Evolutionary conservation across 805 yeast genomes (phyloP).

Genomic region (Priceomyces haplophilus): DNA sequence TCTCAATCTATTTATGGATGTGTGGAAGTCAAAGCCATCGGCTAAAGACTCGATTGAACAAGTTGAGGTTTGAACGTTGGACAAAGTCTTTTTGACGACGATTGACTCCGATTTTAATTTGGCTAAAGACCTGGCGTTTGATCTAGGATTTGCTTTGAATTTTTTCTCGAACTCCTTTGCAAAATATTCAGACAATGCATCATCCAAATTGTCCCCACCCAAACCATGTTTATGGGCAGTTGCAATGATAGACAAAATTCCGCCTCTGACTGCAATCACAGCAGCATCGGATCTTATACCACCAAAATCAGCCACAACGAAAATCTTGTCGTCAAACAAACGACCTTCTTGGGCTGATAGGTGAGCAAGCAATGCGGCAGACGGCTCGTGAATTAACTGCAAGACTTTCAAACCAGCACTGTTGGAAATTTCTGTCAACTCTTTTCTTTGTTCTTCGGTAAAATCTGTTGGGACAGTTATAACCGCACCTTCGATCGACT

Average conservation of each 20-base stretch:
- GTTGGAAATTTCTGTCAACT: conserved; percentile 57
- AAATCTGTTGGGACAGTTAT: conserved; percentile 89
- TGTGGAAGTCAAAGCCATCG: conserved; percentile 90
- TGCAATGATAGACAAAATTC: conserved; percentile 83
- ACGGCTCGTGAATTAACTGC: conserved; percentile 89
- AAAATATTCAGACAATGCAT: conserved; percentile 72
- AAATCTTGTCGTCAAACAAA: conserved; percentile 62
- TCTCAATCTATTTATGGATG: conserved; percentile 90
- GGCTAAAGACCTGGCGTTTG: conserved; percentile 79
- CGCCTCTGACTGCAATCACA: conserved; percentile 89
- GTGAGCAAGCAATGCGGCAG: conserved; percentile 87
- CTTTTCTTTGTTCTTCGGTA: conserved; percentile 66
- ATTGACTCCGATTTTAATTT: conserved; percentile 82
- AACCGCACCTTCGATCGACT: conserved; percentile 74
- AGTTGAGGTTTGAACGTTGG: conserved; percentile 83
- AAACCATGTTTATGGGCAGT: conserved; percentile 77
- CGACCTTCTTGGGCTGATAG: conserved; percentile 48
- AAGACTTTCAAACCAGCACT: conserved; percentile 75
- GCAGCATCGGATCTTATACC: conserved; percentile 95
- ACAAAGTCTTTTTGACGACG: conserved; percentile 83
- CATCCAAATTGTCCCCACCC: conserved; percentile 88
- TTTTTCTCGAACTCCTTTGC: conserved; percentile 95
- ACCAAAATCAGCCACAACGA: conserved; percentile 95
- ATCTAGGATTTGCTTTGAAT: conserved; percentile 73
- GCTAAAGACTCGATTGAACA: conserved; percentile 94